phyloP scores from a whole-genome alignment of 2,329 filamentous ascomycete species.

The Aaosphaeria pasadenensis region DNA sequence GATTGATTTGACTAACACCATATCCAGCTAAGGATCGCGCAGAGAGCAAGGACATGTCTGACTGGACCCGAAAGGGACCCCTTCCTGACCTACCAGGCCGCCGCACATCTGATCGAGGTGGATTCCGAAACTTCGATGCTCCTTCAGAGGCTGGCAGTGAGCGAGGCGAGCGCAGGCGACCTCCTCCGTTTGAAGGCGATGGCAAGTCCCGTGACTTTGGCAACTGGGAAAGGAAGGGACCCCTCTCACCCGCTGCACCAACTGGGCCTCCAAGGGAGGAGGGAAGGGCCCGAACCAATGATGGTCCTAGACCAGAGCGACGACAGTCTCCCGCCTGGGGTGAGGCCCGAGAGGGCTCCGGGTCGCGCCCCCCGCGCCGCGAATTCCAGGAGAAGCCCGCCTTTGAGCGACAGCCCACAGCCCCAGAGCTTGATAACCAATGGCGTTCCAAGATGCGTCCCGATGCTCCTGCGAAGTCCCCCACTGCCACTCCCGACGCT shows the following conservation, averaged over 20 bases:
- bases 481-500: conserved; percentile 66
- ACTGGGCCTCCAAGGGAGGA: conserved; percentile 50
- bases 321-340: conserved; percentile 70
- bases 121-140: conserved; percentile 53
- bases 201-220: conserved; percentile 76
- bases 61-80: conserved; percentile 93
- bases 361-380: conserved; percentile 74
- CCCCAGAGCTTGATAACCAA: conserved; percentile 87
- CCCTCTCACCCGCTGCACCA: conserved; percentile 67
- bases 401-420: conserved; percentile 71
- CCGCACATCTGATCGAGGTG: conserved; percentile 50
- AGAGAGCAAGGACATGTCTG: conserved; percentile 77
- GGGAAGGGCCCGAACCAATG: conserved; percentile 56
- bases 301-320: conserved; percentile 40
- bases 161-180: conserved; percentile 65
- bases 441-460: conserved; percentile 92
- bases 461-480: conserved; percentile 63
- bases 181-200: conserved; percentile 63
- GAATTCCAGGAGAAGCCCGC: conserved; percentile 67
- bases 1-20: conserved; percentile 9
- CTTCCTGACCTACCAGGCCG: conserved; percentile 69
- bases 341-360: conserved; percentile 67
- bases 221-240: conserved; percentile 95
- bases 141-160: conserved; percentile 56
- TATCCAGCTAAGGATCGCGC: conserved; percentile 77